Conservation (phyloP, 352 stramenopile species). For the Globisporangium yorkense region DNA sequence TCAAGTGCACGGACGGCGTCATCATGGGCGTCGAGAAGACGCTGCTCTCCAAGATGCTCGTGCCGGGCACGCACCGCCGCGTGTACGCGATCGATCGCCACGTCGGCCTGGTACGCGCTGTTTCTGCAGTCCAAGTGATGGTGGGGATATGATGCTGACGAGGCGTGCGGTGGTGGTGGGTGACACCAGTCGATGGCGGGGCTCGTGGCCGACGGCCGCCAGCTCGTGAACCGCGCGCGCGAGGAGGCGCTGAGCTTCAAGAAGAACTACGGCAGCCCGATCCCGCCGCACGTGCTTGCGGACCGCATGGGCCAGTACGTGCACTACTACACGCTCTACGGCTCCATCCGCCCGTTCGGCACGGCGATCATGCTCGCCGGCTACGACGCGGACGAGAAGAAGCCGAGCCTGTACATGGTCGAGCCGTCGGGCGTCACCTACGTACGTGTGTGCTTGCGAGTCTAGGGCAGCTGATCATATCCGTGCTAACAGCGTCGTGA, state of each 20-base stretch:
- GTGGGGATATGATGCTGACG: not conserved
- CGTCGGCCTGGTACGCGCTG: conserved; percentile 67
- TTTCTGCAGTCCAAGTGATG: not conserved
- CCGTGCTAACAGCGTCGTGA: not conserved
- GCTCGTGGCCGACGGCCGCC: conserved; percentile 93
- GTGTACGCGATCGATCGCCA: conserved; percentile 90
- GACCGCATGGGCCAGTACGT: conserved; percentile 96
- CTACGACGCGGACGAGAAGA: conserved; percentile 93
- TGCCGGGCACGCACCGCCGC: conserved; percentile 82
- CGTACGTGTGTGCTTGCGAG: conserved; percentile 31
- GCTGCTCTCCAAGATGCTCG: conserved; percentile 90
- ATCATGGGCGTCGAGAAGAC: conserved; percentile 98
- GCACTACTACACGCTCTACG: conserved; percentile 99
- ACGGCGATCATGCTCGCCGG: conserved; percentile 93
- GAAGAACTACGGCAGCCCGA: conserved; percentile 94
- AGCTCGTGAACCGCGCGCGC: conserved; percentile 94
- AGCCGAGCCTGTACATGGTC: conserved; percentile 88
- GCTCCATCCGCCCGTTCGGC: conserved; percentile 96
- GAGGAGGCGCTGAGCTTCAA: conserved; percentile 95
- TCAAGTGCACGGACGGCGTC: conserved; percentile 96
- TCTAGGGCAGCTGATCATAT: not conserved
- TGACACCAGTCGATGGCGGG: conserved; percentile 86
- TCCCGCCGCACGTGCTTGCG: conserved; percentile 91
- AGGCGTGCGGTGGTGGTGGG: not conserved
- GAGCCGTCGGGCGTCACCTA: conserved; percentile 91